Percentiles rank a stretch among this genome's conserved stretches.
Conservation (phyloP, 495 filamentous ascomycete species). For the Evernia prunastri region DNA sequence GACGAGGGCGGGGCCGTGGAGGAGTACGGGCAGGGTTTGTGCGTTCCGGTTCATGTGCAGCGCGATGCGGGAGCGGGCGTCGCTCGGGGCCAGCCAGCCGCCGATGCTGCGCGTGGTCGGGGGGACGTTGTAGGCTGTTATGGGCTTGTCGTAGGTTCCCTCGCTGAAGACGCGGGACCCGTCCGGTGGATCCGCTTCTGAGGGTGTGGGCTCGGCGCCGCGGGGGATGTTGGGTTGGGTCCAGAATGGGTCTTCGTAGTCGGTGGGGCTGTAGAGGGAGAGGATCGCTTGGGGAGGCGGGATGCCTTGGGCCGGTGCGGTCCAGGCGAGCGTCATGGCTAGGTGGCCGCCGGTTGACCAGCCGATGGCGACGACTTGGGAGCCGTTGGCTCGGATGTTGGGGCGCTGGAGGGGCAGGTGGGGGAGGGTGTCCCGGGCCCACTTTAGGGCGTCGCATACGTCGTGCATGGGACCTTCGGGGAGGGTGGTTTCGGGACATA, state of each 20-base stretch:
- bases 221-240: neutral
- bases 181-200: too few relatives aligned
- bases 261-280: conserved; percentile 45
- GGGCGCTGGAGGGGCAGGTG: conserved; percentile 25
- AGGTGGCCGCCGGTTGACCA: conserved; percentile 51
- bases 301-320: conserved; percentile 29
- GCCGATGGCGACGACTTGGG: conserved; percentile 41
- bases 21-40: conserved; percentile 36
- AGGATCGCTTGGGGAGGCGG: conserved; percentile 44
- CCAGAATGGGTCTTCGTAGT: conserved; percentile 12
- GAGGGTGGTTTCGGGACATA: conserved; percentile 48
- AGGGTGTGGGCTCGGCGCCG: neutral
- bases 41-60: conserved; percentile 45
- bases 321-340: conserved; percentile 45
- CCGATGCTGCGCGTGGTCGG: conserved; percentile 15
- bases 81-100: conserved; percentile 30
- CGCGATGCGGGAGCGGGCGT: conserved; percentile 36
- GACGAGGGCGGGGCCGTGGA: conserved; percentile 25
- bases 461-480: conserved; percentile 36
- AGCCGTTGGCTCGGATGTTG: too few relatives aligned
- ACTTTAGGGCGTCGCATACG: conserved; percentile 27
- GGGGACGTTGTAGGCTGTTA: neutral
- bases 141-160: neutral
- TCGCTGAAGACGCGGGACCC: too few relatives aligned
- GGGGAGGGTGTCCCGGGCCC: conserved; percentile 40